Conservation (phyloP, 78 protist genomes). For the Goniomonas avonlea region DNA sequence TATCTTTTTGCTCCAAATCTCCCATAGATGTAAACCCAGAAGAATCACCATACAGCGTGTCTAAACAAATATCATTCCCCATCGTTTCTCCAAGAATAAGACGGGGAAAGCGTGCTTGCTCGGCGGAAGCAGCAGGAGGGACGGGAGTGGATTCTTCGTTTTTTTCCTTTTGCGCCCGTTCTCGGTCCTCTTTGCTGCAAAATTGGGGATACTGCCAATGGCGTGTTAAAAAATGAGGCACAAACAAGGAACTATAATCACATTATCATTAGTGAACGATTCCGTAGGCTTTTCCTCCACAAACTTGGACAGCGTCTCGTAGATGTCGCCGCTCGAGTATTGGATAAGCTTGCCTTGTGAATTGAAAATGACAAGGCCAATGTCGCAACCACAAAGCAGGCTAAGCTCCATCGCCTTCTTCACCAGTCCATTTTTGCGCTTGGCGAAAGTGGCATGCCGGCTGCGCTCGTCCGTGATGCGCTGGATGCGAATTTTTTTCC, state of each 20-base stretch:
- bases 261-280: background rate
- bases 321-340: background rate
- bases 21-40: too few species aligned
- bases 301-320: conserved; percentile 18
- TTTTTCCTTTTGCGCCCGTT: too few species aligned
- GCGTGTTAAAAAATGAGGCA: background rate
- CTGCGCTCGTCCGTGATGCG: conserved; percentile 3
- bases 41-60: background rate
- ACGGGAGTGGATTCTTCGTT: too few species aligned
- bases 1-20: too few species aligned
- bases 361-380: conserved; percentile 4
- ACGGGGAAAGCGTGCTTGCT: too few species aligned
- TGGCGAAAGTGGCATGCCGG: background rate
- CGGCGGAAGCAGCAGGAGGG: too few species aligned
- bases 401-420: conserved; percentile 12
- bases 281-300: conserved; percentile 5
- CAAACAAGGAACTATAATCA: background rate
- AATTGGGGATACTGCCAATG: background rate
- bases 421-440: background rate
- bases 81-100: background rate
- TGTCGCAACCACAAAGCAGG: conserved; percentile 3
- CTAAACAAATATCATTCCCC: background rate
- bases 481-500: background rate
- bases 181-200: conserved; percentile 11
- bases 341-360: conserved; percentile 7